Evolutionary conservation across 2,329 filamentous ascomycete genomes (phyloP), one percentile per base, ranked within the genome.

Genomic region (Aspergillus brunneoviolaceus): DNA sequence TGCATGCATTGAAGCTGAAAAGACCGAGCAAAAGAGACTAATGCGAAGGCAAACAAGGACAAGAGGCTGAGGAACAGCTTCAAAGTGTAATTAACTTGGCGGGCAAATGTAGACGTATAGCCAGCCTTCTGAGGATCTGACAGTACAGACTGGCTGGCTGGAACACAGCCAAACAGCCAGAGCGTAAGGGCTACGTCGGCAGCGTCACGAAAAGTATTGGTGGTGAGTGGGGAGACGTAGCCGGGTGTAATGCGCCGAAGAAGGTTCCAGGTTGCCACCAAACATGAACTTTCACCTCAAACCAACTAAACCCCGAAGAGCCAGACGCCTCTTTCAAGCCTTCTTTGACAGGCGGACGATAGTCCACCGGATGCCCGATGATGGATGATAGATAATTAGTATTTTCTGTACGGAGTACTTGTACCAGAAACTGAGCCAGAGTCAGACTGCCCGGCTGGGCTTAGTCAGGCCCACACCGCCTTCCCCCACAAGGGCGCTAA

Each of bases 401-500:
- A 23, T 23, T 23, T 4, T 23, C 23, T 23, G 23, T 23, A 21
- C 21, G 21, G 21, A 2, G 21, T 21, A 4, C 4, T 23, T 23
- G 4, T 23, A 4, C 39, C 6, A 45, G 14, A 45, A 48, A 5
- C 10, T 19, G 29, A 53, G 27, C n/a, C 45, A n/a, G 25, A 9
- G 31, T 19, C 31, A 57, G 48, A 25, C 50, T 19, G 23, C 27
- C 19, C 5, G 45, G 21, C 19, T 39, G 35, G 42, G 59, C 57
- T 61, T 58, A 66, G 61, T 62, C 58, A 61, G 51, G n/a, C 23
- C n/a, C 45, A 69, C 68, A 74, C 72, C 72, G 72, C 71, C 65
- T 73, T 72, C 69, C 69, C 68, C 71, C 67, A 66, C 69, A 67
- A 61, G 51, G 51, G 51, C 62, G 52, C 60, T 59, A 63, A 65